Evolutionary conservation across 163 green algal species (phyloP).

Genomic region (Scenedesmus sp.): DNA sequence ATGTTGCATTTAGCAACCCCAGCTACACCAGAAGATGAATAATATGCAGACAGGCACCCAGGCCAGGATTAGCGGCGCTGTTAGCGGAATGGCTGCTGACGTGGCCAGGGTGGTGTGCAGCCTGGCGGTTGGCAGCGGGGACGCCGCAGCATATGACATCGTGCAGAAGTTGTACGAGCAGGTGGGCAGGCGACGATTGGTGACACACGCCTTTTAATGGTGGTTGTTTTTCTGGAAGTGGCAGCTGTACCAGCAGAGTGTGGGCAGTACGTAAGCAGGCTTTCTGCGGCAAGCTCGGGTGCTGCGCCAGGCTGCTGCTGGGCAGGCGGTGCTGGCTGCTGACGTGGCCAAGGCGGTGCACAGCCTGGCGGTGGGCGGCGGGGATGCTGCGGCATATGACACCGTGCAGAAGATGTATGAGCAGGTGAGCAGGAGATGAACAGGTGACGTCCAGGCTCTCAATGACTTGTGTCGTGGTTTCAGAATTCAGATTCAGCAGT

Average conservation of each 20-base stretch:
- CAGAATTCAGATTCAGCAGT: no score
- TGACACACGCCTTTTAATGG: no score
- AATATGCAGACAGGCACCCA: no score
- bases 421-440: neutral
- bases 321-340: neutral
- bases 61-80: no score
- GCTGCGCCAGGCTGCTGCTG: neutral
- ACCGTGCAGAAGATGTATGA: slow-evolving; percentile 35
- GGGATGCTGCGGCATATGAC: slow-evolving; percentile 11
- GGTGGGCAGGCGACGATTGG: neutral
- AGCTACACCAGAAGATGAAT: no score
- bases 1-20: no score
- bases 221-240: no score
- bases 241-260: no score
- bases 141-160: neutral
- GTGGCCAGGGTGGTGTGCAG: slow-evolving; percentile 42
- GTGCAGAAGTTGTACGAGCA: slow-evolving; percentile 44
- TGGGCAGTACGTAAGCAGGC: neutral
- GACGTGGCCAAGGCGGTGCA: slow-evolving; percentile 48
- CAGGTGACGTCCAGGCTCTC: no score
- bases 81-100: slow-evolving; percentile 17
- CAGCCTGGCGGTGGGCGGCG: slow-evolving; percentile 38
- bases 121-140: slow-evolving; percentile 39
- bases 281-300: slow-evolving; percentile 26
- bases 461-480: no score